Evolutionary conservation across 2,329 filamentous ascomycete genomes (phyloP).

Genomic region (Sarocladium kiliense): DNA sequence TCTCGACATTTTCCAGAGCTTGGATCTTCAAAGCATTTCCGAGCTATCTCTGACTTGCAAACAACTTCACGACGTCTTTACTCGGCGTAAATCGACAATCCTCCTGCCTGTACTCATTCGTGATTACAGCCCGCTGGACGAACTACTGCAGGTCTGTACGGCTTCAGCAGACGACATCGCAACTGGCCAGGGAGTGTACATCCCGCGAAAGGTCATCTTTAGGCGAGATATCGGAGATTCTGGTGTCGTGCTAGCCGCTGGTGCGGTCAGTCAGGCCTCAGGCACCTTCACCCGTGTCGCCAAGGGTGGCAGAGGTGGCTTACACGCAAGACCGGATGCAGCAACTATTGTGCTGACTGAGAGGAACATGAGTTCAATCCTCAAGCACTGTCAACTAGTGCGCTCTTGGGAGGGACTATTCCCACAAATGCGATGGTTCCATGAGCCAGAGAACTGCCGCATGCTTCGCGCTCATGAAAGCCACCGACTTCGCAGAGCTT

Average conservation of each 20-base stretch:
- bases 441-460: slow-evolving; percentile 38
- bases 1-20: slow-evolving; percentile 40
- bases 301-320: slow-evolving; percentile 16
- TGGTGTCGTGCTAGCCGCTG: slow-evolving; percentile 19
- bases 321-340: not conserved
- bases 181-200: slow-evolving; percentile 27
- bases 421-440: slow-evolving; percentile 41
- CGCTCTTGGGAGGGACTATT: slow-evolving; percentile 34
- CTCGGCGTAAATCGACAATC: slow-evolving; percentile 33
- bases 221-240: slow-evolving; percentile 28
- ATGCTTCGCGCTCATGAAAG: slow-evolving; percentile 37
- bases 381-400: slow-evolving; percentile 30
- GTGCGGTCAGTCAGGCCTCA: not conserved
- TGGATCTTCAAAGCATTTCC: slow-evolving; percentile 36
- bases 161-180: slow-evolving; percentile 32
- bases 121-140: slow-evolving; percentile 39
- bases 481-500: slow-evolving; percentile 41
- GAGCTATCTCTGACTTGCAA: slow-evolving; percentile 32
- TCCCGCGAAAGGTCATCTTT: slow-evolving; percentile 33
- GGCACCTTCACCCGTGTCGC: slow-evolving; percentile 17
- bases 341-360: slow-evolving; percentile 24
- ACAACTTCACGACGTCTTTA: slow-evolving; percentile 35
- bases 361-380: slow-evolving; percentile 26
- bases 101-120: slow-evolving; percentile 35
- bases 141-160: slow-evolving; percentile 42